A percentile compares a stretch with the other conserved stretches of the same genome.
phyloP scores from a whole-genome alignment of 441 rosid genomes.

The Eruca vesicaria region DNA sequence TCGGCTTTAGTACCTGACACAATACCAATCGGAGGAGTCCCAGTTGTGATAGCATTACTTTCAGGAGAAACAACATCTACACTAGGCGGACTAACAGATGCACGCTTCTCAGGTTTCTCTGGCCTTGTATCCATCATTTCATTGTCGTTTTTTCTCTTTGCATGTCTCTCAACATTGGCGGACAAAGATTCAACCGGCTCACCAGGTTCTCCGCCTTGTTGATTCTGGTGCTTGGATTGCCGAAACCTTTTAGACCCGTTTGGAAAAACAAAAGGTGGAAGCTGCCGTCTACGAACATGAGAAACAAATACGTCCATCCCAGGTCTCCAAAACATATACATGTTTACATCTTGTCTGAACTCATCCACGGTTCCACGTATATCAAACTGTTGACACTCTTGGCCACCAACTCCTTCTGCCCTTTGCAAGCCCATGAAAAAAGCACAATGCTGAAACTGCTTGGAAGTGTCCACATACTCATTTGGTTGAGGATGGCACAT shows the following conservation, averaged over 20 bases:
- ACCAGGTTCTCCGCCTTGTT: background rate
- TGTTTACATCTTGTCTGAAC: conserved; percentile 50
- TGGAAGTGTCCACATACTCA: conserved; percentile 52
- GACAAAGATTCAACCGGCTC: background rate
- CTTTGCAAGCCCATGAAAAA: conserved; percentile 72
- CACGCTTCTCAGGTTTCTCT: conserved; percentile 47
- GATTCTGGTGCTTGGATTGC: background rate
- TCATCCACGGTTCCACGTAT: conserved; percentile 65
- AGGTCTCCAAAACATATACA: conserved; percentile 62
- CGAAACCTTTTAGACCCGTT: conserved; percentile 47
- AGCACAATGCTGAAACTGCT: conserved; percentile 50
- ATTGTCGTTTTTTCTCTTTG: conserved; percentile 53
- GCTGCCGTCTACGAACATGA: conserved; percentile 60
- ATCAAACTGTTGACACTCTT: conserved; percentile 73
- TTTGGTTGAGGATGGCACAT: conserved; percentile 72
- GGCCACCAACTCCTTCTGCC: conserved; percentile 51
- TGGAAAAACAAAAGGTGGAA: conserved; percentile 68
- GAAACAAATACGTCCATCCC: conserved; percentile 71
- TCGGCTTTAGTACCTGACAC: conserved; percentile 2
- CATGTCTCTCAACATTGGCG: conserved; percentile 34
- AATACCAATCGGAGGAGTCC: conserved; percentile 22
- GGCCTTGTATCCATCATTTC: conserved; percentile 40
- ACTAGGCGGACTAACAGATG: conserved; percentile 49
- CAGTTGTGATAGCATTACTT: conserved; percentile 31
- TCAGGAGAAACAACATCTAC: conserved; percentile 45